Conservation (phyloP, 1,284 basidiomycete species). For the Marasmius fiardii region DNA sequence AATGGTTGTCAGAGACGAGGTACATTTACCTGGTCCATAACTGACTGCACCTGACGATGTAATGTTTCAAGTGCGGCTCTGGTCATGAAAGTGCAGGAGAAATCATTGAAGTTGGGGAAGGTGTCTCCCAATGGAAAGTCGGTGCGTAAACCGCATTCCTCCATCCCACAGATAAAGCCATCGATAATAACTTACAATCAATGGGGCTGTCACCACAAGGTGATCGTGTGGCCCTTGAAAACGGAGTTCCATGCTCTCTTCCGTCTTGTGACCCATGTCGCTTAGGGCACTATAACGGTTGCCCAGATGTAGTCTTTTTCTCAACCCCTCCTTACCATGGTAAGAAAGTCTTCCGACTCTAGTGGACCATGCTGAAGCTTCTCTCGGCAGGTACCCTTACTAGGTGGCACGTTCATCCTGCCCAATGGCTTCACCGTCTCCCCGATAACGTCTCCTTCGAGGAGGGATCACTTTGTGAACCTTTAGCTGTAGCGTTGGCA, state of each 20-base stretch:
- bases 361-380: neutral
- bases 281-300: conserved; percentile 59
- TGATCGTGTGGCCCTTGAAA: conserved; percentile 64
- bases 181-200: conserved; percentile 8
- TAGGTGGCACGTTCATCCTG: conserved; percentile 60
- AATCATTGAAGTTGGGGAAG: conserved; percentile 56
- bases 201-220: conserved; percentile 32
- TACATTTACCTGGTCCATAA: conserved; percentile 17
- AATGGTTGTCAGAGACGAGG: conserved; percentile 65
- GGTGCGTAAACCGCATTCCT: too few relatives aligned
- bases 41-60: neutral
- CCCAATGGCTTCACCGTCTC: conserved; percentile 60
- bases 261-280: conserved; percentile 56
- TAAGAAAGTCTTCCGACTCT: conserved; percentile 18
- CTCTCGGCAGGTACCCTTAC: conserved; percentile 48
- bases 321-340: conserved; percentile 66
- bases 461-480: conserved; percentile 62
- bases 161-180: too few relatives aligned
- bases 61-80: conserved; percentile 47
- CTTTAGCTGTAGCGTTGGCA: conserved; percentile 58
- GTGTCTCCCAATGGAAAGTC: conserved; percentile 57
- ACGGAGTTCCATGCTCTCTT: conserved; percentile 59
- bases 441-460: conserved; percentile 58
- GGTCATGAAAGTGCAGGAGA: conserved; percentile 67
- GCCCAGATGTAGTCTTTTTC: conserved; percentile 61